Conservation (phyloP, 1,284 basidiomycete species). For the Farysia itapuensis region DNA sequence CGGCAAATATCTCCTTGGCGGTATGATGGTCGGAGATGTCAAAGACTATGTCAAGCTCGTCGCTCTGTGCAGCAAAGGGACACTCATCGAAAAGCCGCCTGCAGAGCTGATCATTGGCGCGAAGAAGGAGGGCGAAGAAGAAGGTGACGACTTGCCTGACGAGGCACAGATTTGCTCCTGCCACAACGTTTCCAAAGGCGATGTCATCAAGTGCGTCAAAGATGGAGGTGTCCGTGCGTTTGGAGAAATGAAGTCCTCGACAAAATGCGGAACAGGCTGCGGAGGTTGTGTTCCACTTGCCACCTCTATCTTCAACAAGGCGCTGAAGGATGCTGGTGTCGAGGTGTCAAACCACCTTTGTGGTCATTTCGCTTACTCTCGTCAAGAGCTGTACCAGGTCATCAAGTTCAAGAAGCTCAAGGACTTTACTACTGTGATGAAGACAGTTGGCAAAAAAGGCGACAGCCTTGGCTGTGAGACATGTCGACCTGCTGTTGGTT, state of each 20-base stretch:
- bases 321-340: conserved; percentile 72
- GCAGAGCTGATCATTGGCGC: conserved; percentile 71
- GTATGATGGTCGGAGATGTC: conserved; percentile 79
- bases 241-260: conserved; percentile 69
- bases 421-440: conserved; percentile 68
- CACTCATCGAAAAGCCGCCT: conserved; percentile 69
- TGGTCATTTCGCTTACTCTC: conserved; percentile 70
- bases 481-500: conserved; percentile 73
- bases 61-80: conserved; percentile 73
- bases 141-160: conserved; percentile 71
- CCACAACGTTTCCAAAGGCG: conserved; percentile 72
- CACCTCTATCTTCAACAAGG: conserved; percentile 67
- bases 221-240: conserved; percentile 65
- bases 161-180: conserved; percentile 74
- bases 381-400: conserved; percentile 71
- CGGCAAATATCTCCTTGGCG: conserved; percentile 73
- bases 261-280: conserved; percentile 73
- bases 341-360: conserved; percentile 70
- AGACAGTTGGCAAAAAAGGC: conserved; percentile 64
- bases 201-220: conserved; percentile 66
- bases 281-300: conserved; percentile 72
- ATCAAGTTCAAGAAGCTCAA: conserved; percentile 71
- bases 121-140: conserved; percentile 65
- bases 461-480: conserved; percentile 71
- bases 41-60: conserved; percentile 73